phyloP scores from a whole-genome alignment of 2,329 filamentous ascomycete genomes.

The Amylocarpus encephaloides region DNA sequence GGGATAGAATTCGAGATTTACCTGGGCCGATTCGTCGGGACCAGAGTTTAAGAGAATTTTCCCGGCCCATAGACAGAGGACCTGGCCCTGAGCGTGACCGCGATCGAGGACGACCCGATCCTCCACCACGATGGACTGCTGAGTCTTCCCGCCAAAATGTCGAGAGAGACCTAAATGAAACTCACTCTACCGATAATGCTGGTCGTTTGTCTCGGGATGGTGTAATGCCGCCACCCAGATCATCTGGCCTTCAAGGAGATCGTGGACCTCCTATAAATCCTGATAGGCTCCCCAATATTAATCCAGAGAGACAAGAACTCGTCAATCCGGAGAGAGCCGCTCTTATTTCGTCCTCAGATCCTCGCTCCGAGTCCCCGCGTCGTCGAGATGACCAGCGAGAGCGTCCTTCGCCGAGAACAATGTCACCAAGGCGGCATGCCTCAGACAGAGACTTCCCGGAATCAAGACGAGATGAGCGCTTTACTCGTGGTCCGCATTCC shows the following conservation, averaged over 20 bases:
- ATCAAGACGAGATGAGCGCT: conserved; percentile 27
- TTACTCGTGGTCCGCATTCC: conserved; percentile 14
- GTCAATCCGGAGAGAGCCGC: conserved; percentile 32
- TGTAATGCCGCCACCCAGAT: conserved; percentile 26
- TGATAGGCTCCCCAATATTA: conserved; percentile 17
- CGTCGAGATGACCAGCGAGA: conserved; percentile 29
- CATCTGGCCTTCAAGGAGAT: conserved; percentile 18
- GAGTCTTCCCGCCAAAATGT: conserved; percentile 26
- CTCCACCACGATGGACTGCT: conserved; percentile 26
- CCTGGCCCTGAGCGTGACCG: conserved; percentile 24
- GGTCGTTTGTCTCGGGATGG: conserved; percentile 28
- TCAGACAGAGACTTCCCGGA: conserved; percentile 33
- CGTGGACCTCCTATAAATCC: conserved; percentile 18
- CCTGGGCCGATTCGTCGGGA: conserved; percentile 27
- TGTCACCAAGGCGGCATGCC: conserved; percentile 45
- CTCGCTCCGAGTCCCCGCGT: conserved; percentile 28
- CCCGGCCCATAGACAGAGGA: conserved; percentile 21
- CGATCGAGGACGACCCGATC: conserved; percentile 24
- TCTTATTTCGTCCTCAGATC: conserved; percentile 25
- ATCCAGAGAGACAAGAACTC: conserved; percentile 26
- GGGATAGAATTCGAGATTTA: conserved; percentile 29
- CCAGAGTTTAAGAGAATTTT: conserved; percentile 23
- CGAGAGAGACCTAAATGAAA: conserved; percentile 21
- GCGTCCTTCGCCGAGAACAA: conserved; percentile 31
- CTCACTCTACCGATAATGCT: conserved; percentile 20